phyloP scores from a whole-genome alignment of 176 grass and related monocot genomes.

The Oryza meyeriana region DNA sequence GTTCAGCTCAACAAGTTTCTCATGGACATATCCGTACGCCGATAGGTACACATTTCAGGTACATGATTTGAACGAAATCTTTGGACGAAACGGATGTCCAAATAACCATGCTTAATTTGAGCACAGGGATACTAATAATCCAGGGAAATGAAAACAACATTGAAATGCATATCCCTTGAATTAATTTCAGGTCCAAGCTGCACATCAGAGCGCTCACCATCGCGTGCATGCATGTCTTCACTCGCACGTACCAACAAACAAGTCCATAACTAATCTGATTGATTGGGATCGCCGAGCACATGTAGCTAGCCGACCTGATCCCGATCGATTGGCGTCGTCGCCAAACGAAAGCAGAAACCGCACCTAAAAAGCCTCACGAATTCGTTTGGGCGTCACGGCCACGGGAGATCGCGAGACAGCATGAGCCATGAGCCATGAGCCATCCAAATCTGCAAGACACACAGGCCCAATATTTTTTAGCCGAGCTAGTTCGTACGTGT shows the following conservation, averaged over 20 bases:
- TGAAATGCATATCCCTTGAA: not conserved
- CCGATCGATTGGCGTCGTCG: not conserved
- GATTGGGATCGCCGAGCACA: not conserved
- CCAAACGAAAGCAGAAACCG: not conserved
- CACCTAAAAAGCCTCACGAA: constrained; percentile 18
- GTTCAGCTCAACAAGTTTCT: not conserved
- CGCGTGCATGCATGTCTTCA: constrained; percentile 17
- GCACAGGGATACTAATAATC: not conserved
- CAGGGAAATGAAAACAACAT: not conserved
- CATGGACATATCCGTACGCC: not conserved
- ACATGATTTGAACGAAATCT: not conserved
- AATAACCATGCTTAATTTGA: not conserved
- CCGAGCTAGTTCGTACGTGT: constrained; percentile 14
- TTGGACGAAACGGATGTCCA: not conserved
- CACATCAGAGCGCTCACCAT: constrained; percentile 1
- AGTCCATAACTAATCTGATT: constrained; percentile 19
- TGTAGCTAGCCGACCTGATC: not conserved
- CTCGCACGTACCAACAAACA: constrained; percentile 15
- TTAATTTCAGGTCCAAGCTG: not conserved
- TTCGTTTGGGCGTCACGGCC: constrained; percentile 28
- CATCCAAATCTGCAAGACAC: too few species aligned
- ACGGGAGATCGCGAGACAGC: not conserved
- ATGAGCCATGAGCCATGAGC: too few species aligned
- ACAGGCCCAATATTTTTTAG: too few species aligned
- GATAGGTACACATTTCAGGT: not conserved